Evolutionary conservation across 192 early-diverging fungal species (phyloP).

Genomic region (Coemansia sp.): DNA sequence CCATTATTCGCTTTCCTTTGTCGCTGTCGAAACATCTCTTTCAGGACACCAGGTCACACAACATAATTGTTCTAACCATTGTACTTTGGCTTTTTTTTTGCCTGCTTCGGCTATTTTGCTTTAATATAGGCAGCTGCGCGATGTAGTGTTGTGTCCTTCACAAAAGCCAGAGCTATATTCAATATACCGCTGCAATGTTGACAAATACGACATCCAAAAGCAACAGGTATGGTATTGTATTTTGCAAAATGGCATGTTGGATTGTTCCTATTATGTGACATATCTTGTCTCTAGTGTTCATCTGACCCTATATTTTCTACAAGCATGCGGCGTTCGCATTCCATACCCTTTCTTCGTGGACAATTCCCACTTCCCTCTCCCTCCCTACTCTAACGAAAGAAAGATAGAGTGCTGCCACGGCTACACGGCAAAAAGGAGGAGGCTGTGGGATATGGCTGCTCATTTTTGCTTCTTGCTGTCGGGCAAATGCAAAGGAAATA

Average conservation of each 20-base stretch:
- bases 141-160: constrained; percentile 79
- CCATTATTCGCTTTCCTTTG: too few species aligned
- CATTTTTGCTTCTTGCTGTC: constrained; percentile 1
- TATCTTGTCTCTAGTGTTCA: not conserved
- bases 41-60: not conserved
- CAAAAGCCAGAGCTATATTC: constrained; percentile 75
- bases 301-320: not conserved
- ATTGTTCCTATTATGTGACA: not conserved
- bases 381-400: not conserved
- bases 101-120: not conserved
- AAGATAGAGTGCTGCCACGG: not conserved
- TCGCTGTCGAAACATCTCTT: not conserved
- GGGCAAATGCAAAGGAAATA: not conserved
- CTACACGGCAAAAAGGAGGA: not conserved
- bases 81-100: not conserved
- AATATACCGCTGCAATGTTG: constrained; percentile 57
- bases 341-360: not conserved
- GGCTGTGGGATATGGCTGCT: not conserved
- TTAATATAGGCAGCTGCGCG: constrained; percentile 80
- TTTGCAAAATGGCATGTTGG: not conserved
- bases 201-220: constrained; percentile 58
- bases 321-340: not conserved
- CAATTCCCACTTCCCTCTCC: not conserved
- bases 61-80: not conserved
- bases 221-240: constrained; percentile 30